Evolutionary conservation across 75 land plant species (phyloP), one percentile per base, ranked within the genome.

Genomic region (Azolla pinnata): DNA sequence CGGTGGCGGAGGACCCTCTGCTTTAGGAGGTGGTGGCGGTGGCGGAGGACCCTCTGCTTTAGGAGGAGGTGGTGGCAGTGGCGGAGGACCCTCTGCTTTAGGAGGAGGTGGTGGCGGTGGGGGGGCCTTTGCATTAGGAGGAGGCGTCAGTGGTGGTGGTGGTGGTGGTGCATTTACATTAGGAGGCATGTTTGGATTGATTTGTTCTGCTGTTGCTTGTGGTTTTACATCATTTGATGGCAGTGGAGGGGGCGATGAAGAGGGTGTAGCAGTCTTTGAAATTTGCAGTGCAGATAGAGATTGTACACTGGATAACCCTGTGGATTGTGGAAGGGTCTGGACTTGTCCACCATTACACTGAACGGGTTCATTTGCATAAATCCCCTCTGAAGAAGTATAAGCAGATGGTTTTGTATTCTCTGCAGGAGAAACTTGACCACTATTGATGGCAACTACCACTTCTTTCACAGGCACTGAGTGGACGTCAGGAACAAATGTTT

Each of bases 11-110:
- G 54, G 29, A 19, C 28, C 44, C 29, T 34, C n/a, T 12, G 9
- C 19, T 19, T 1, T 27, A 9, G 67, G 59, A 20, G 67, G 49
- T 21, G 67, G 60, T 0, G 57, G 59, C 18, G 67, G 67, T 31
- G 67, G 57, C 17, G 44, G 42, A 18, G 19, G 50, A 25, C n/a
- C 16, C 30, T 14, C 38, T 29, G 8, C 32, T 29, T 21, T 42
- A 23, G 24, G 50, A 44, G 4, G 62, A 38, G 40, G 44, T 42
- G 59, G 23, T 0, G 63, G 49, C 19, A 31, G 61, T 33, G 68
- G 68, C 0, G 63, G 31, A 2, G 68, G 29, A 26, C 7, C 28
- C 5, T 18, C 29, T 10, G 54, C 26, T 24, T 26, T 52, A 25
- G 54, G 54, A 4, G 14, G 29, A 3, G 4, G 54, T 25, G 26